Conservation (phyloP, 257 asterid species). For the Solanum piurae region DNA sequence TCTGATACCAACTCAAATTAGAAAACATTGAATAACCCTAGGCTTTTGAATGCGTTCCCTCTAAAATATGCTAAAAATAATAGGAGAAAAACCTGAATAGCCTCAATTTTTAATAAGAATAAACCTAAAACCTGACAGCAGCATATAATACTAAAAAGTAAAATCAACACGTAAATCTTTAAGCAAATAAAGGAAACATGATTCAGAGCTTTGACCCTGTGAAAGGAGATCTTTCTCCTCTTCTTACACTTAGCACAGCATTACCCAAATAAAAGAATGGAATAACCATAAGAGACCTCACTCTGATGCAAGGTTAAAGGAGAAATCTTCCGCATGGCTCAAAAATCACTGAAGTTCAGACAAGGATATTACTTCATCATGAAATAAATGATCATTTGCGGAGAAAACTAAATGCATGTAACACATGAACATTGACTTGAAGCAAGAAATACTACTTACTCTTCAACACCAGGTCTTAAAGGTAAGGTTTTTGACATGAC, state of each 20-base stretch:
- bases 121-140: background rate
- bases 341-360: background rate
- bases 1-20: background rate
- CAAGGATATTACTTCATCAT: background rate
- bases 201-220: background rate
- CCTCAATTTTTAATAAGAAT: background rate
- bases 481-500: constrained; percentile 55
- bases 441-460: constrained; percentile 42
- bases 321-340: background rate
- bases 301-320: background rate
- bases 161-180: background rate
- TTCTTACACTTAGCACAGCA: background rate
- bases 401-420: background rate
- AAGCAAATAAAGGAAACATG: background rate
- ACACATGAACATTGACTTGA: background rate
- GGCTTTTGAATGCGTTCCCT: background rate
- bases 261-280: background rate
- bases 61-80: background rate
- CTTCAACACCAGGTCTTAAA: constrained; percentile 76
- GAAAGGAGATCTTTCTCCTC: background rate
- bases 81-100: background rate
- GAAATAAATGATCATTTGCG: background rate
- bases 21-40: background rate
- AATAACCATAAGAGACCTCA: background rate
- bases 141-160: background rate